These are phyloP conservation scores for Phytophthora tubulina DNA, from an alignment of 352 stramenopile genomes.

Conservation along the genomic window DNA sequence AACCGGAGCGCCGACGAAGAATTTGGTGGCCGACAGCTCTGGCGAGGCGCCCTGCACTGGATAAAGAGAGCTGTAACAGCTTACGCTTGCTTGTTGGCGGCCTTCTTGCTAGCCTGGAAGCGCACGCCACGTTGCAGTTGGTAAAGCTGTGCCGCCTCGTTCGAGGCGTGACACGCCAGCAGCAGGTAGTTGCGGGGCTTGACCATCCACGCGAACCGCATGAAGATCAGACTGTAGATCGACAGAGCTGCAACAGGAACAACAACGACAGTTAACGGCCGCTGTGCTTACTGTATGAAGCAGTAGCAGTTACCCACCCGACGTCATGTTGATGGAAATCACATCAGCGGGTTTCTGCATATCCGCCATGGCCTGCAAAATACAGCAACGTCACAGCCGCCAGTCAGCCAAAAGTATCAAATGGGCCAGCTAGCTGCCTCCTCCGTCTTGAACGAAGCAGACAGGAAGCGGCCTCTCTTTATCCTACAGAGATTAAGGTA, in stretches of 20 bases:
- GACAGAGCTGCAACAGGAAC: constrained; percentile 60
- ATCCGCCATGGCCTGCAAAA: constrained; percentile 76
- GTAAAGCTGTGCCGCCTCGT: constrained; percentile 86
- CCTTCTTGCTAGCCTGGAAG: constrained; percentile 49
- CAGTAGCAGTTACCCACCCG: constrained; percentile 45
- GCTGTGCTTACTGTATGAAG: constrained; percentile 3
- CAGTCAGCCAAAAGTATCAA: background rate
- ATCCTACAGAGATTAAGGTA: background rate
- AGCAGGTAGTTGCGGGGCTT: constrained; percentile 90
- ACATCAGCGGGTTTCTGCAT: constrained; percentile 86
- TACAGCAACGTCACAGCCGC: constrained; percentile 7
- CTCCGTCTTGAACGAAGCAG: background rate
- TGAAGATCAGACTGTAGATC: constrained; percentile 90
- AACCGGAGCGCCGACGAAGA: constrained; percentile 20
- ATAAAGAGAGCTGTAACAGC: constrained; percentile 18
- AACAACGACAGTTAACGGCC: constrained; percentile 10
- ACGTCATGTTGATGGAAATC: constrained; percentile 91
- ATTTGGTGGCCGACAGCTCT: constrained; percentile 20
- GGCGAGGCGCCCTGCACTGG: constrained; percentile 13
- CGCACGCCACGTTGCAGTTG: constrained; percentile 77
- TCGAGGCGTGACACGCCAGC: constrained; percentile 85
- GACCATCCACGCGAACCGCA: constrained; percentile 91
- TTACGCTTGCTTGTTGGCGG: constrained; percentile 40
- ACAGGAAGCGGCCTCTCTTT: background rate
- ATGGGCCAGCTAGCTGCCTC: too few species aligned